Base-by-base conservation (phyloP, 1,284 basidiomycete species). In the Entoloma clypeatum region DNA sequence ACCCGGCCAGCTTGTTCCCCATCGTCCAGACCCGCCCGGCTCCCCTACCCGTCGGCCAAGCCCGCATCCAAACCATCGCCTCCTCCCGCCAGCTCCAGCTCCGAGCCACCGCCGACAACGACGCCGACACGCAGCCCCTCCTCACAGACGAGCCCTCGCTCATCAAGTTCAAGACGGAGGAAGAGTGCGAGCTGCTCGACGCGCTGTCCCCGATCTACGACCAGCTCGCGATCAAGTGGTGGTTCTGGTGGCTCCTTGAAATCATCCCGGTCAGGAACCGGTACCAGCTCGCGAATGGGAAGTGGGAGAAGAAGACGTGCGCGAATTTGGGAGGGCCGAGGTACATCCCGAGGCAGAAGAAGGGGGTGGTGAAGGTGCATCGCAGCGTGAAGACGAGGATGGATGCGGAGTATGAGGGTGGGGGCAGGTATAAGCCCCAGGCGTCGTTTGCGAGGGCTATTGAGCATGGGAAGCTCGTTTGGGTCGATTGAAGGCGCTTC, bases 181-280 rank as follows among this genome's bases (percentile, higher is more conserved):
- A 65, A 41, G 63, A 67, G 28, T 63, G 70, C 36, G 69, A 74
- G 37, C 53, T 64, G 14, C 48, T 46, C 23, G 74, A 75, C 49
- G 64, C 67, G 17, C 43, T 68, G 25, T 61, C 60, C 32, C 61
- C 63, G 4, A 56, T 71, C 8, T 72, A 69, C 47, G 74, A 75
- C 49, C 59, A 72, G 50, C 61, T 76, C 23, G 39, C 53, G 30
- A 30, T 61, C 25, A 41, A 51, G 35, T 28, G 8, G 5, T 58
- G 51, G 39, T 42, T 31, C 18, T 74, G 73, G 72, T 72, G 70
- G 72, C 43, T 68, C 33, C 59, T 75, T 23, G 72, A 74, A 49
- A 6, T 62, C 8, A 33, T 61, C 18, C 63, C 67, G 9, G 49
- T 65, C 45, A 48, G 52, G 43, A 55, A 63, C 25, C 55, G 61